Base-by-base conservation (phyloP, 352 stramenopile species). In the Peronospora tabacina region DNA sequence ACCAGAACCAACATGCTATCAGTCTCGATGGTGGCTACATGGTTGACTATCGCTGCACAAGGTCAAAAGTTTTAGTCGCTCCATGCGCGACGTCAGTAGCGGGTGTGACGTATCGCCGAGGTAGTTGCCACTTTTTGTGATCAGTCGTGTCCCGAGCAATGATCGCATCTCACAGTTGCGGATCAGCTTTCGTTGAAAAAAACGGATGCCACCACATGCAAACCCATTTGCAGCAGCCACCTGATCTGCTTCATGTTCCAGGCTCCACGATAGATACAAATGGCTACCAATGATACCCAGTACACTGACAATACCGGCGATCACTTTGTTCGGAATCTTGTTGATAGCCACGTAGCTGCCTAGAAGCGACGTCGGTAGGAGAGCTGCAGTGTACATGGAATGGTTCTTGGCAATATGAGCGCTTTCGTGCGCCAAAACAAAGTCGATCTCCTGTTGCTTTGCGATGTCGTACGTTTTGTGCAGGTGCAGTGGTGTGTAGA, bases 381-480 rank as follows among this genome's bases (percentile, higher is more conserved):
- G 84, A 1, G 63, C 61, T 0, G 63, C 72, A 7, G 73, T 87
- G 44, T 78, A 66, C 35, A 92, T 65, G 41, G 72, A 68, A 58
- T 92, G 78, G 60, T 90, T 92, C 43, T 82, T 80, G 32, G 79
- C 79, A 32, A 93, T 87, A 53, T 93, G 79, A 5, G 80, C 69
- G 53, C 76, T 85, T 46, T 93, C 82, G 43, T 90, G 82, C 5
- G 82, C 82, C 4, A 93, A 55, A 11, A 90, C 77, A 46, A 93
- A 93, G 51, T 92, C 69, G 39, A 89, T 79, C 55, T 93, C 82
- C 42, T 90, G 75, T 19, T 66, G 67, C 41, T 65, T 68, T 13
- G 82, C 78, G 36, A 85, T 78, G 49, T 75, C 64, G 50, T 81
- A 80, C 40, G 70, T 61, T 13, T 59, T 47, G 24, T 74, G 68